A percentile compares a stretch with the other conserved stretches of the same genome.
Evolutionary conservation across 306 rosid species (phyloP).

Genomic region (Abrus pulchellus): DNA sequence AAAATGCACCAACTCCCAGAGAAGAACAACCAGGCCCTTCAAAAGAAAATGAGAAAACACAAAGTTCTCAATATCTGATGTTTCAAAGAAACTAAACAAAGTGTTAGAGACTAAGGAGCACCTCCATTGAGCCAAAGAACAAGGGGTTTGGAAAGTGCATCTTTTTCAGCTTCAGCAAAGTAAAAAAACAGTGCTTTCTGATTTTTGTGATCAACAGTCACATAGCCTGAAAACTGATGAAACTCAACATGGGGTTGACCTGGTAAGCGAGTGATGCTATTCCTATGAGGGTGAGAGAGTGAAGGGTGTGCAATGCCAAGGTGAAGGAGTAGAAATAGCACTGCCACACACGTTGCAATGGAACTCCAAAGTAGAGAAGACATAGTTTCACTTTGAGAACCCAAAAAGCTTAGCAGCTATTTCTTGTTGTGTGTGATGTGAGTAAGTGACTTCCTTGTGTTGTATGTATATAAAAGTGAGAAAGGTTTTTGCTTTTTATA

Average conservation of each 20-base stretch:
- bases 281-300: conserved; percentile 28
- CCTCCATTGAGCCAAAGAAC: conserved; percentile 94
- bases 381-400: conserved; percentile 45
- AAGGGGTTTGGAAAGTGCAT: conserved; percentile 74
- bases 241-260: conserved; percentile 75
- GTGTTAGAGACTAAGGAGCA: conserved; percentile 36
- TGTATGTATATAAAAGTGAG: neutral
- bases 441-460: neutral
- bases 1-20: conserved; percentile 85
- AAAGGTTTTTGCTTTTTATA: conserved; percentile 21
- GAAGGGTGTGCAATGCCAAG: conserved; percentile 28
- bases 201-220: conserved; percentile 54
- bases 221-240: conserved; percentile 74
- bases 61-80: neutral
- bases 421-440: neutral
- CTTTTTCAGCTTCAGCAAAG: conserved; percentile 68
- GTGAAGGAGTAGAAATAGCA: conserved; percentile 32
- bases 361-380: conserved; percentile 44
- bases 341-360: conserved; percentile 37
- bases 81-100: too few relatives aligned
- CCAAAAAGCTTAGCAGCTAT: conserved; percentile 18
- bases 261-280: conserved; percentile 60
- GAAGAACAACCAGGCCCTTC: conserved; percentile 96
- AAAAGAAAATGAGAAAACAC: conserved; percentile 39
- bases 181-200: conserved; percentile 65